A percentile compares a stretch with the other conserved stretches of the same genome.
These are phyloP conservation scores for Irpex rosettiformis DNA, from an alignment of 1,284 basidiomycete genomes.

Conservation along the genomic window DNA sequence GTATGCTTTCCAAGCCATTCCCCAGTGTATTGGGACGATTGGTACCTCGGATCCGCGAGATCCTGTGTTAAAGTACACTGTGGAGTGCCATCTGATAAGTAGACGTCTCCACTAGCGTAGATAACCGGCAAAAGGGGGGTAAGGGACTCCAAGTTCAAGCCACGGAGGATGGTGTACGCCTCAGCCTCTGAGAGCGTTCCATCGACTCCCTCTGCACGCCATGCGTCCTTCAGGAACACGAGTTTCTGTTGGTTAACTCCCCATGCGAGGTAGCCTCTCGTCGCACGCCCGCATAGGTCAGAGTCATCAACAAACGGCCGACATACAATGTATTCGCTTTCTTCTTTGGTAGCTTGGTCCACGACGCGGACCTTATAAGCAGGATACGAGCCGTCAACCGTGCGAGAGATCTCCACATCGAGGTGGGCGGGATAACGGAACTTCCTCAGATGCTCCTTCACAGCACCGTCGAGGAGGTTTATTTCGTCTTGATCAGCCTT, in stretches of 20 bases:
- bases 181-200: neutral
- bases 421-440: neutral
- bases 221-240: constrained; percentile 15
- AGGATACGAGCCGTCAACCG: neutral
- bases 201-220: constrained; percentile 5
- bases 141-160: neutral
- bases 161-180: constrained; percentile 5
- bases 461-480: neutral
- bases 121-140: constrained; percentile 10
- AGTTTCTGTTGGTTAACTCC: constrained; percentile 4
- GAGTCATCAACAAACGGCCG: constrained; percentile 1
- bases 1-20: neutral
- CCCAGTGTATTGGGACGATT: neutral
- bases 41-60: neutral
- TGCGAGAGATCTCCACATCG: neutral
- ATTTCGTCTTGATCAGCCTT: neutral
- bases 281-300: constrained; percentile 5
- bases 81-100: no score
- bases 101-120: constrained; percentile 11
- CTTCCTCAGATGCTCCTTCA: constrained; percentile 3
- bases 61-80: constrained; percentile 5
- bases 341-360: neutral
- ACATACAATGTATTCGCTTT: constrained; percentile 2
- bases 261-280: constrained; percentile 11
- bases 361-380: neutral